phyloP scores from a whole-genome alignment of 2,329 filamentous ascomycete species.

The Diaporthe longicolla region DNA sequence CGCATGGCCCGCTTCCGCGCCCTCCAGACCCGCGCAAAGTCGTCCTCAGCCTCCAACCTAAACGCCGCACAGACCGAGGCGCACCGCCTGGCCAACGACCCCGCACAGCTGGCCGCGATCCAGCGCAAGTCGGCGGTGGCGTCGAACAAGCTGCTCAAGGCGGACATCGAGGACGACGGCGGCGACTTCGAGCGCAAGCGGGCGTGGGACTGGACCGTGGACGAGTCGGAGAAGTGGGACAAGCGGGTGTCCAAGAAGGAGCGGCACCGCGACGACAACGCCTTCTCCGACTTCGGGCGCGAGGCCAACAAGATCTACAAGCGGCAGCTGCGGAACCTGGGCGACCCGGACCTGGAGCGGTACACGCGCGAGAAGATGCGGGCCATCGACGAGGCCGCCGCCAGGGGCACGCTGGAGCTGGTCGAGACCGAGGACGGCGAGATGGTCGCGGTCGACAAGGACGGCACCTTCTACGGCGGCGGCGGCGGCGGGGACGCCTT shows the following conservation, averaged over 20 bases:
- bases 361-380: constrained; percentile 90
- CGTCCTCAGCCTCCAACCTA: constrained; percentile 80
- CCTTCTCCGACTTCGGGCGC: constrained; percentile 89
- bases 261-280: constrained; percentile 84
- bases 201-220: constrained; percentile 98
- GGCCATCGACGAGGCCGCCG: constrained; percentile 87
- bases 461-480: constrained; percentile 91
- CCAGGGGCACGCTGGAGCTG: constrained; percentile 88
- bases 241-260: constrained; percentile 89
- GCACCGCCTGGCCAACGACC: constrained; percentile 83
- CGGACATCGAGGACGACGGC: constrained; percentile 85
- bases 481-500: constrained; percentile 88
- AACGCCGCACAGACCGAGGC: constrained; percentile 88
- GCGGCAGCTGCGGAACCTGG: constrained; percentile 84
- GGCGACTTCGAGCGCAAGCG: constrained; percentile 98
- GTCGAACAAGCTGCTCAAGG: constrained; percentile 92
- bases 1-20: constrained; percentile 88
- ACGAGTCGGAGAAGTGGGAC: constrained; percentile 96
- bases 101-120: constrained; percentile 81
- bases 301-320: constrained; percentile 96
- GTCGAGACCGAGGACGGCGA: constrained; percentile 97
- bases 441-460: constrained; percentile 91
- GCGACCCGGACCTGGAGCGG: constrained; percentile 80
- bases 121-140: constrained; percentile 89
- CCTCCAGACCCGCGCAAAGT: constrained; percentile 84